Base-by-base conservation (phyloP, 1,139 yeast genomes). In the Yamadazyma spencermartinsiae region DNA sequence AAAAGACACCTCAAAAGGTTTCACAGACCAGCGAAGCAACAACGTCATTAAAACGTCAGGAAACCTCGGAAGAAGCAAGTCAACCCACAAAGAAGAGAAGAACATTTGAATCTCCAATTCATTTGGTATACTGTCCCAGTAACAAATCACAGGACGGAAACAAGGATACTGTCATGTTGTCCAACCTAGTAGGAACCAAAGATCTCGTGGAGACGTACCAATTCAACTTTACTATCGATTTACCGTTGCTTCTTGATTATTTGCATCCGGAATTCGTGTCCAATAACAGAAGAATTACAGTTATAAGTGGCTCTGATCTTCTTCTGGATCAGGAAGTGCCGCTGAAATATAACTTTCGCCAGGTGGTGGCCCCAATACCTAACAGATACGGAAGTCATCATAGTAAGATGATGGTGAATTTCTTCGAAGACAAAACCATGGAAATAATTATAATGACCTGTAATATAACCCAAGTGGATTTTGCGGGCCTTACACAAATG, bases 391-490 rank as follows among this genome's bases (percentile, higher is more conserved):
- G 72, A 4, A 71, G 82, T 2, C 89, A 83, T 52, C 89, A 83
- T 53, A 71, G 86, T 2, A 83, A 83, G 50, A 64, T 82, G 76
- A 79, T 82, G 72, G 60, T 83, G 12, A 81, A 81, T 51, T 64
- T 74, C 42, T 78, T 65, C 48, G 54, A 50, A 3, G 77, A 74
- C 44, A 51, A 51, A 12, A 55, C 70, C 0, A 56, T 73, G 21
- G 79, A 74, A 49, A 54, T 82, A 0, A 74, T 76, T n/a, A 63
- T 82, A 14, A 75, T 82, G 61, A 77, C 88, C 0, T 72, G 77
- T 51, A 83, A 83, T 52, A 53, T 81, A 37, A 78, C 82, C 0
- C 58, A 59, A 31, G 55, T 71, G 1, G 89, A 83, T 54, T 70
- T 79, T 40, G 63, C 65, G 4, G 72, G 72, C 1, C 76, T 82